phyloP scores from a whole-genome alignment of 2,329 filamentous ascomycete genomes.

The Colletotrichum sidae region DNA sequence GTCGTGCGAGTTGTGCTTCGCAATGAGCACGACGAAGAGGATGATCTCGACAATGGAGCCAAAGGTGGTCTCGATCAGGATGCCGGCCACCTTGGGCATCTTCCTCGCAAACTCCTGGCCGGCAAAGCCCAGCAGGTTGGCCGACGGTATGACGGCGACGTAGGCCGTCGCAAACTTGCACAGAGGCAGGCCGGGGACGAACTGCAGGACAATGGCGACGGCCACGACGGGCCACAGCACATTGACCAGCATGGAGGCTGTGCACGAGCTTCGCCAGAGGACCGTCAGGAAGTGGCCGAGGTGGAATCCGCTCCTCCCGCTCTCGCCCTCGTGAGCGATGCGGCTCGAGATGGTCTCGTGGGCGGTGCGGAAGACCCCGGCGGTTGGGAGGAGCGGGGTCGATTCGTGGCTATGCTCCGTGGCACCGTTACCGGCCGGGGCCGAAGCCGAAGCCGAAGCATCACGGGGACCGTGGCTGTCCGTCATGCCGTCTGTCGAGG shows the following conservation, averaged over 20 bases:
- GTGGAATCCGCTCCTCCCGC: conserved; percentile 56
- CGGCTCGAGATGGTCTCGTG: conserved; percentile 30
- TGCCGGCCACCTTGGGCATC: conserved; percentile 70
- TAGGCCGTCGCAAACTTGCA: conserved; percentile 61
- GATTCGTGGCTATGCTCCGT: conserved; percentile 37
- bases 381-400: conserved; percentile 46
- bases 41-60: conserved; percentile 77
- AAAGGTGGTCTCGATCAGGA: conserved; percentile 63
- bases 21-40: conserved; percentile 73
- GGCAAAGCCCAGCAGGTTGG: conserved; percentile 60
- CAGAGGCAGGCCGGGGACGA: conserved; percentile 48
- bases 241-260: conserved; percentile 58
- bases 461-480: conserved; percentile 7
- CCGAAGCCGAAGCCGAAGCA: not conserved
- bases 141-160: conserved; percentile 61
- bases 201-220: conserved; percentile 56
- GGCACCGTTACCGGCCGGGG: conserved; percentile 16
- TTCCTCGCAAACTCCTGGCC: conserved; percentile 74
- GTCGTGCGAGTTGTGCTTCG: conserved; percentile 42
- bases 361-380: conserved; percentile 31
- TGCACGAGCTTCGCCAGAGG: conserved; percentile 56
- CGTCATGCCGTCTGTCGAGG: not conserved
- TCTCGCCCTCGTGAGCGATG: conserved; percentile 54
- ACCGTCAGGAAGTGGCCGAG: conserved; percentile 55
- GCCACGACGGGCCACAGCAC: conserved; percentile 62